These are phyloP conservation scores for Verticillium nonalfalfae DNA, from an alignment of 2,329 filamentous ascomycete genomes.

Conservation along the genomic window DNA sequence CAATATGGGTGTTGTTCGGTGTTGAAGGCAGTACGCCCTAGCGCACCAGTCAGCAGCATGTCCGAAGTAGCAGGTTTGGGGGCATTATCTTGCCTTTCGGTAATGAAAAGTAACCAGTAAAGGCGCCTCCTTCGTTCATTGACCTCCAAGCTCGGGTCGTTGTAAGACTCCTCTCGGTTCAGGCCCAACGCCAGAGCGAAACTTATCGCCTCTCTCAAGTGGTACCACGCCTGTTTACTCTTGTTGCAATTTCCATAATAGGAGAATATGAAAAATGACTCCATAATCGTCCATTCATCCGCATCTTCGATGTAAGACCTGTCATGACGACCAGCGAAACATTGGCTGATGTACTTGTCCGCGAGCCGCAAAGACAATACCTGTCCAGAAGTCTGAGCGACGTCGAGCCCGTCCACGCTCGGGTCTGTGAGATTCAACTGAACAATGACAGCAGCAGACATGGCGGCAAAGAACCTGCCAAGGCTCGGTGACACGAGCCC, in stretches of 20 bases:
- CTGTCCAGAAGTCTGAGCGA: neutral
- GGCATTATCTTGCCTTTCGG: slow-evolving; percentile 9
- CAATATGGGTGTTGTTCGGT: slow-evolving; percentile 9
- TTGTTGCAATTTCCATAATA: slow-evolving; percentile 22
- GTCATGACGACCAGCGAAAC: slow-evolving; percentile 8
- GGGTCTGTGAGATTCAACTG: slow-evolving; percentile 11
- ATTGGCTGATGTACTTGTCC: slow-evolving; percentile 11
- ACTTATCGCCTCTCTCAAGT: slow-evolving; percentile 17
- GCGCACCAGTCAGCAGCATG: neutral
- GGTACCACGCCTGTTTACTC: slow-evolving; percentile 20
- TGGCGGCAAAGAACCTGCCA: slow-evolving; percentile 9
- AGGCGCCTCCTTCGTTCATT: slow-evolving; percentile 10
- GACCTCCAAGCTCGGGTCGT: slow-evolving; percentile 4
- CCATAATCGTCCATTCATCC: slow-evolving; percentile 16
- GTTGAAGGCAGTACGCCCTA: slow-evolving; percentile 15
- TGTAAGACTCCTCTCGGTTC: slow-evolving; percentile 10
- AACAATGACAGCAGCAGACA: slow-evolving; percentile 12
- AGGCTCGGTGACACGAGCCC: neutral
- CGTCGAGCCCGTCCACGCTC: neutral
- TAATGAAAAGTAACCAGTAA: slow-evolving; percentile 16
- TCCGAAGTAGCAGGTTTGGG: neutral
- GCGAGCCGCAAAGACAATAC: neutral
- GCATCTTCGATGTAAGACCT: slow-evolving; percentile 10
- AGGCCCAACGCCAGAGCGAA: slow-evolving; percentile 12
- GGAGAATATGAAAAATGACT: slow-evolving; percentile 22